Conservation (phyloP, 768 basidiomycete species). For the Lepiota venenata region DNA sequence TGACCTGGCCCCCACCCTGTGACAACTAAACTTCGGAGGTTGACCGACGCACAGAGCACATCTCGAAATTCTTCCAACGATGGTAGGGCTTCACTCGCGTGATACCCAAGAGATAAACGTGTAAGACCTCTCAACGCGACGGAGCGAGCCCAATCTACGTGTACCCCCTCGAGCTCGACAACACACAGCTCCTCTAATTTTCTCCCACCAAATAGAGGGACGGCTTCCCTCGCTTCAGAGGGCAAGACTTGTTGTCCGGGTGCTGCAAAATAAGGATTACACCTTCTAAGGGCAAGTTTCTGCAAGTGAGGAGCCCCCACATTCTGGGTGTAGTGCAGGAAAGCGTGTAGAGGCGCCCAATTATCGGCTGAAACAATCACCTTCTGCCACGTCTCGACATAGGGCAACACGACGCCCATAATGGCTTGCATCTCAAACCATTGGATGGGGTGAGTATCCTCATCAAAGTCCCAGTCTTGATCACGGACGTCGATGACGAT, state of each 20-base stretch:
- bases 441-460: slow-evolving; percentile 41
- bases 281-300: slow-evolving; percentile 44
- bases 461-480: slow-evolving; percentile 49
- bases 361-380: slow-evolving; percentile 56
- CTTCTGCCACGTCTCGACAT: slow-evolving; percentile 42
- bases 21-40: slow-evolving; percentile 41
- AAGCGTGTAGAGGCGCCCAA: slow-evolving; percentile 54
- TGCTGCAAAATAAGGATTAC: slow-evolving; percentile 54
- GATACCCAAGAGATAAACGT: slow-evolving; percentile 51
- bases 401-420: slow-evolving; percentile 41
- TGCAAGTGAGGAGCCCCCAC: slow-evolving; percentile 34
- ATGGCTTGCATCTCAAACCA: slow-evolving; percentile 43
- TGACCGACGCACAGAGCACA: slow-evolving; percentile 39
- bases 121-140: slow-evolving; percentile 37
- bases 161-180: slow-evolving; percentile 52
- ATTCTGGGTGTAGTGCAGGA: slow-evolving; percentile 37
- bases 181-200: slow-evolving; percentile 27
- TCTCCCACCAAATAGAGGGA: slow-evolving; percentile 43
- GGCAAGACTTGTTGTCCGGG: slow-evolving; percentile 45
- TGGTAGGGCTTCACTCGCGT: slow-evolving; percentile 55
- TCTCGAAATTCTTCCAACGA: slow-evolving; percentile 39
- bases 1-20: slow-evolving; percentile 52
- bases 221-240: slow-evolving; percentile 29
- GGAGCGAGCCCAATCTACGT: slow-evolving; percentile 48
- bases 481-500: slow-evolving; percentile 59